phyloP scores from a whole-genome alignment of 352 stramenopile genomes.

The Pythium oligandrum region DNA sequence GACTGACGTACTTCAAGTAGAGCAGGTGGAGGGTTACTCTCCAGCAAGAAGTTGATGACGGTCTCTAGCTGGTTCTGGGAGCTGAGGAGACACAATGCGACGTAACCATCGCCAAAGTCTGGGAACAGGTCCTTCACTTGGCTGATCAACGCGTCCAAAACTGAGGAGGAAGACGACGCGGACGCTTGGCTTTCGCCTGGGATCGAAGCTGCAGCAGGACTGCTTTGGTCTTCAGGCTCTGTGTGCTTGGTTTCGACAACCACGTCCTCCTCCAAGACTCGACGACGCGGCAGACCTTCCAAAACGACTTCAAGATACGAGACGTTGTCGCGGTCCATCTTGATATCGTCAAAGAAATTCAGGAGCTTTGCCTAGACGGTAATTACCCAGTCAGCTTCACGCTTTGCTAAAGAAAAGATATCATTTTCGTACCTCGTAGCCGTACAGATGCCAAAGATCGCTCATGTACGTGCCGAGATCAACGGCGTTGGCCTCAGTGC shows the following conservation, averaged over 20 bases:
- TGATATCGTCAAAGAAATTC: constrained; percentile 41
- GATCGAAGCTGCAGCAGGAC: background rate
- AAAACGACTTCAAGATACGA: constrained; percentile 74
- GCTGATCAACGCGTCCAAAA: constrained; percentile 11
- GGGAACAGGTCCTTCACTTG: constrained; percentile 38
- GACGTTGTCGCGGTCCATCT: constrained; percentile 53
- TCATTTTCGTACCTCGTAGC: constrained; percentile 35
- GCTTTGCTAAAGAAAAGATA: background rate
- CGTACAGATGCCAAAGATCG: constrained; percentile 62
- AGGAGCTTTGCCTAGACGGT: constrained; percentile 34
- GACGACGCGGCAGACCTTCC: constrained; percentile 48
- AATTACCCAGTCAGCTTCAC: too few relatives aligned
- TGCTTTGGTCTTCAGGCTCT: constrained; percentile 11
- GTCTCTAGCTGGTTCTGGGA: constrained; percentile 26
- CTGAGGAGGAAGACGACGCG: background rate
- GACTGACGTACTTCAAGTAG: constrained; percentile 9
- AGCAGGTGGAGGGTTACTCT: constrained; percentile 21
- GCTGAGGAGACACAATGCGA: constrained; percentile 25
- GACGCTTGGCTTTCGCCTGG: constrained; percentile 1
- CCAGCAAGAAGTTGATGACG: constrained; percentile 35
- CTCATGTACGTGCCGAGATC: constrained; percentile 71
- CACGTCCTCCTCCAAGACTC: constrained; percentile 11
- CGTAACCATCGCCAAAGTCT: constrained; percentile 33
- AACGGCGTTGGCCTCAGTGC: constrained; percentile 33
- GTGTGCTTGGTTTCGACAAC: constrained; percentile 2